Base-by-base conservation (phyloP, 192 early-diverging fungal genomes). In the Rhizoclosmatium sp. region DNA sequence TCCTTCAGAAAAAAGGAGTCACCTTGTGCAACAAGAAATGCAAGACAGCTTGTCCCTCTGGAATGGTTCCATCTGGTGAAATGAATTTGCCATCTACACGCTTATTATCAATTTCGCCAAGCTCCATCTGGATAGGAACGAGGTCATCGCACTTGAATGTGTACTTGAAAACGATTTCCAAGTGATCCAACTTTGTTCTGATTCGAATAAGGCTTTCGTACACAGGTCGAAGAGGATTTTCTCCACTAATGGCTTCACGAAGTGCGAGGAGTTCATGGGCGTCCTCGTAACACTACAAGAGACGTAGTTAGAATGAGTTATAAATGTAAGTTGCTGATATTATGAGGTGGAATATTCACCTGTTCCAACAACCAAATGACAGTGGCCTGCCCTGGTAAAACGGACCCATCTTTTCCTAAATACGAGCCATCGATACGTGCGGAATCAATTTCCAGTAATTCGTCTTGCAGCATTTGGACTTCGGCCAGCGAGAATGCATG, bases 11-110 rank as follows among this genome's bases (percentile, higher is more conserved):
- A 65, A 69, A 39, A 41, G 10, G 62, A 12, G n/a, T 12, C 40
- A 82, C 83, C 75, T 85, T 85, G 46, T 81, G 80, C 42, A 82
- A 76, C 49, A 86, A 54, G 49, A 81, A 84, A 69, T 86, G 85
- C 65, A 86, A 66, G n/a, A 93, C 85, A 1, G 93, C 91, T 71
- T 97, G 95, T 16, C 93, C 94, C 40, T 87, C 90, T 1, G 92
- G 90, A 0, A 93, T 84, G 66, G 87, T 81, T 44, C 93, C 92
- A 65, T 94, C 45, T 9, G 12, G 3, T 5, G 12, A 93, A 65
- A 92, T 87, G 76, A 97, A 97, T 79, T 95, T 94, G 64, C 95
- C 95, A 80, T 95, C 89, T 21, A 86, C 89, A 58, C 95, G 91
- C 82, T 94, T 82, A n/a, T 90, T 88, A 73, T 95, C 93, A 78